phyloP scores from a whole-genome alignment of 1,139 yeast genomes.

The Tardiomyces digboiensis region DNA sequence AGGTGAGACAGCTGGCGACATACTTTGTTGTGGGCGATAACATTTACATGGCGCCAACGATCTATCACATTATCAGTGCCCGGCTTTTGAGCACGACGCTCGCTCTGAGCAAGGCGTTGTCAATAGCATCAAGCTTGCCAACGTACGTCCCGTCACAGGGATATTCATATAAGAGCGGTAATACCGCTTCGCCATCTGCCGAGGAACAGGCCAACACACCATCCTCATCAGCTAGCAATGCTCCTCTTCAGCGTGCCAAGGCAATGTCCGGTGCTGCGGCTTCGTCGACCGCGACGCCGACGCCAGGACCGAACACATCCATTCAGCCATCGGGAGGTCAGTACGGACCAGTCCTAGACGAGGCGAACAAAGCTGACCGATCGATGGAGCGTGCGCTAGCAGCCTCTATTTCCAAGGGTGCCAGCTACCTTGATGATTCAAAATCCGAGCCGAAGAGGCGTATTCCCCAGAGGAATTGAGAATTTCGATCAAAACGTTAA shows the following conservation, averaged over 20 bases:
- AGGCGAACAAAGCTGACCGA: slow-evolving; percentile 5
- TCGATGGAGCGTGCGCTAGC: slow-evolving; percentile 18
- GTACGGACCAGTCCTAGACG: background rate
- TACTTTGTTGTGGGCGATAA: slow-evolving; percentile 89
- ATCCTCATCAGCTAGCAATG: background rate
- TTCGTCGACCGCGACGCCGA: background rate
- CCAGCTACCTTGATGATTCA: slow-evolving; percentile 11
- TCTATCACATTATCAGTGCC: slow-evolving; percentile 45
- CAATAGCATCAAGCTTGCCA: slow-evolving; percentile 24
- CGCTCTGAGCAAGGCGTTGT: slow-evolving; percentile 21
- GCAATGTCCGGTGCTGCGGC: background rate
- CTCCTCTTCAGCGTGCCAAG: background rate
- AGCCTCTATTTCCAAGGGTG: slow-evolving; percentile 11
- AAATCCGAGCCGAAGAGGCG: background rate
- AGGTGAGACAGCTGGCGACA: slow-evolving; percentile 50
- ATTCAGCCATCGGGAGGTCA: background rate
- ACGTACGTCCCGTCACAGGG: slow-evolving; percentile 28
- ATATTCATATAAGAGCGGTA: slow-evolving; percentile 18
- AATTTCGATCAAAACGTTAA: too few species aligned
- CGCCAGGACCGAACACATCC: background rate
- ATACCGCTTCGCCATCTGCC: background rate
- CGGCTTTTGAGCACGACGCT: slow-evolving; percentile 35
- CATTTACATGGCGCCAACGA: slow-evolving; percentile 80
- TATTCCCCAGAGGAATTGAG: background rate
- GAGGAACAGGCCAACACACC: background rate